phyloP scores from a whole-genome alignment of 352 stramenopile genomes.

The Globisporangium barbulae region DNA sequence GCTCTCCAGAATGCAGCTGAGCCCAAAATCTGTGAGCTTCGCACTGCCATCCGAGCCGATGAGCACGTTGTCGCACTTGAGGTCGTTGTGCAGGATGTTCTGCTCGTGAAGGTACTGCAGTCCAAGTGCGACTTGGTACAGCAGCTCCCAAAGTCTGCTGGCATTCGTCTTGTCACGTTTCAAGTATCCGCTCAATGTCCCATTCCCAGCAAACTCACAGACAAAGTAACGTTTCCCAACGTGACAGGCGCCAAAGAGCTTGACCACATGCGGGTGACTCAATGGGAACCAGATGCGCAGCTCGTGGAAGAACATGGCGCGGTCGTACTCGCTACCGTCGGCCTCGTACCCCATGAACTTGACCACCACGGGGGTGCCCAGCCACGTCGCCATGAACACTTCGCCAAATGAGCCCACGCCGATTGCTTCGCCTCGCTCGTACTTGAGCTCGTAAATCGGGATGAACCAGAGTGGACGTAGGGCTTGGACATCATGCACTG shows the following conservation, averaged over 20 bases:
- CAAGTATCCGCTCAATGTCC: not conserved
- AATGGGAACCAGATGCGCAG: slow-evolving; percentile 19
- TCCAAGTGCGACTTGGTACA: slow-evolving; percentile 18
- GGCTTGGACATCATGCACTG: not conserved
- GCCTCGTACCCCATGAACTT: slow-evolving; percentile 13
- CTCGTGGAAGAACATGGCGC: slow-evolving; percentile 15
- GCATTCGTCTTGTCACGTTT: not conserved
- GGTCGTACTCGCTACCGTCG: not conserved
- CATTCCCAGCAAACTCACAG: slow-evolving; percentile 12
- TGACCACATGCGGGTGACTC: slow-evolving; percentile 18
- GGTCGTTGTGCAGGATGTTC: slow-evolving; percentile 10
- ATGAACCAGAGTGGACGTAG: slow-evolving; percentile 9
- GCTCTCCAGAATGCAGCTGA: slow-evolving; percentile 12
- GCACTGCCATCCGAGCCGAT: slow-evolving; percentile 28
- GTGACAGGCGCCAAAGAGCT: slow-evolving; percentile 25
- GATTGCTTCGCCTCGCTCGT: slow-evolving; percentile 1
- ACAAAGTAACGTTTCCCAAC: slow-evolving; percentile 16
- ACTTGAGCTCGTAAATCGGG: slow-evolving; percentile 5
- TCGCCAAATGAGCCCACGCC: slow-evolving; percentile 3
- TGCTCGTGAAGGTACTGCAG: not conserved
- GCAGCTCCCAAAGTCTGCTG: not conserved
- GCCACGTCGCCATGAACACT: slow-evolving; percentile 9
- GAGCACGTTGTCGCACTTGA: slow-evolving; percentile 20
- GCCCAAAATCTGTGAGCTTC: slow-evolving; percentile 29
- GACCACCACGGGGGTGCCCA: slow-evolving; percentile 11